Evolutionary conservation across 2,329 filamentous ascomycete genomes (phyloP).

Genomic region (Aspergillus ibericus): DNA sequence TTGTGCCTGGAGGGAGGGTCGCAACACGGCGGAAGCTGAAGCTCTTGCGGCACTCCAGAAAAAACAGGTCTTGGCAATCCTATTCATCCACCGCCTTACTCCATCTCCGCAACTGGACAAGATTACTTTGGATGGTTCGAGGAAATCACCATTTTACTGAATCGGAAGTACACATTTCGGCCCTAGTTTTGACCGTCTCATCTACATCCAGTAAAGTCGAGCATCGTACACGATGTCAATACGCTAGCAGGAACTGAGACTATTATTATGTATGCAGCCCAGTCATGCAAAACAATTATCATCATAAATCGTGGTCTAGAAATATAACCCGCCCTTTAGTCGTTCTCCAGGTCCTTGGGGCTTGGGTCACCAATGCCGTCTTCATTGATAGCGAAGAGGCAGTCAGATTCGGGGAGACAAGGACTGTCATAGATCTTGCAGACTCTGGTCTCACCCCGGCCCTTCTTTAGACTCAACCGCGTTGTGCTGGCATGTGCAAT

Average conservation of each 20-base stretch:
- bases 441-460: conserved; percentile 88
- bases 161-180: too few species aligned
- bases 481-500: conserved; percentile 98
- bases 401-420: conserved; percentile 93
- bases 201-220: neutral
- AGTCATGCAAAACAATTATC: conserved; percentile 17
- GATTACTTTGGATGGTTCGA: neutral
- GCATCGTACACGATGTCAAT: neutral
- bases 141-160: neutral
- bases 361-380: conserved; percentile 95
- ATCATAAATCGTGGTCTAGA: conserved; percentile 24
- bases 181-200: too few species aligned
- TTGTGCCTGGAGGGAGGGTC: conserved; percentile 19
- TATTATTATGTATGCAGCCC: neutral
- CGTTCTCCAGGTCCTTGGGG: conserved; percentile 92
- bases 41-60: conserved; percentile 26
- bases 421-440: conserved; percentile 99
- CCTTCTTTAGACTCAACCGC: conserved; percentile 91
- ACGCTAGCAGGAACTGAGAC: neutral
- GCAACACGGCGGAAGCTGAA: conserved; percentile 22
- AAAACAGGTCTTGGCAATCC: conserved; percentile 40
- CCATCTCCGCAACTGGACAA: neutral
- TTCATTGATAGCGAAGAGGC: conserved; percentile 93
- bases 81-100: conserved; percentile 10
- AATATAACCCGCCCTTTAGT: conserved; percentile 39